Evolutionary conservation across 169 alveolate species (phyloP).

Genomic region (Hammondia hammondi): DNA sequence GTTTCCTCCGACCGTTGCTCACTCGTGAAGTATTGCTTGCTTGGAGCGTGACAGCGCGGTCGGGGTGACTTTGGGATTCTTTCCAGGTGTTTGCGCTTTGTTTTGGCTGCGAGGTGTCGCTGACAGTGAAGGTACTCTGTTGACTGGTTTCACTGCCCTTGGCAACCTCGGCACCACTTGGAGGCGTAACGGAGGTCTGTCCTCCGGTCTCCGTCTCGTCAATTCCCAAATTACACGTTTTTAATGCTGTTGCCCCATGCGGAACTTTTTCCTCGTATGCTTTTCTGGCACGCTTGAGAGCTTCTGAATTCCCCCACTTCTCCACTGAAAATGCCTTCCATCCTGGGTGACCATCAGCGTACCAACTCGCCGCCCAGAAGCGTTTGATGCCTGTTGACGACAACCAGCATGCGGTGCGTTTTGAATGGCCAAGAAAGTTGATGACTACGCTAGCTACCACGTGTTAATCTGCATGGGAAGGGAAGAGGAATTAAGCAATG

Average conservation of each 20-base stretch:
- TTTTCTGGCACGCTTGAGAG: not conserved
- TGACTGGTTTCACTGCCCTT: too few species aligned
- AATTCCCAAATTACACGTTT: not conserved
- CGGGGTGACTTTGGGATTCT: not conserved
- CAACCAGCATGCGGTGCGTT: not conserved
- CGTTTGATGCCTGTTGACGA: not conserved
- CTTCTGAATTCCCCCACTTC: slow-evolving; percentile 14
- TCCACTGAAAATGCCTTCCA: slow-evolving; percentile 15
- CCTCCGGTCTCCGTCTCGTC: not conserved
- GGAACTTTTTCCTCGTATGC: slow-evolving; percentile 24
- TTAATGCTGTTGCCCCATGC: not conserved
- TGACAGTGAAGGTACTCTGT: too few species aligned
- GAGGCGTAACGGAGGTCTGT: not conserved
- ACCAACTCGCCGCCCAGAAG: slow-evolving; percentile 33
- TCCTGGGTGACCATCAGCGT: slow-evolving; percentile 28
- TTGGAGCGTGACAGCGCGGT: not conserved
- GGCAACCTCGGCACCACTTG: too few species aligned
- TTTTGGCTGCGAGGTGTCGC: not conserved
- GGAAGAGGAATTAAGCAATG: too few species aligned
- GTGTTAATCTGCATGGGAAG: too few species aligned
- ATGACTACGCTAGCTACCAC: too few species aligned
- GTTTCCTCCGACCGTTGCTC: not conserved
- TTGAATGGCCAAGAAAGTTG: not conserved
- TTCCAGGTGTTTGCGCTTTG: not conserved
- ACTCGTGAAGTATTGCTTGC: not conserved